phyloP scores from a whole-genome alignment of 805 yeast species.

The Kuraishia ogatae region DNA sequence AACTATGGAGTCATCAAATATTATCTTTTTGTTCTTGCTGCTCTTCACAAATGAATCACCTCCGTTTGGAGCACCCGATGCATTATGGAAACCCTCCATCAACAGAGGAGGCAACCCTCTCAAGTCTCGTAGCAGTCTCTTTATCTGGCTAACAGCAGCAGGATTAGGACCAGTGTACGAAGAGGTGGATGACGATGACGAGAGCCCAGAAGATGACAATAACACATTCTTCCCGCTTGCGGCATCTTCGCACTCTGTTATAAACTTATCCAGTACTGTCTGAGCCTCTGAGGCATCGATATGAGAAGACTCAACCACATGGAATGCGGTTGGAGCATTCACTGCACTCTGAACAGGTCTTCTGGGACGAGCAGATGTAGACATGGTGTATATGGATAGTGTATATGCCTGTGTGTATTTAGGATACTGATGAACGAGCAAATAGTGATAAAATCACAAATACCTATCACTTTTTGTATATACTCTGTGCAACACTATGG shows the following conservation, averaged over 20 bases:
- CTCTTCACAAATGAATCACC: conserved; percentile 7
- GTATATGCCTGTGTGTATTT: too few relatives aligned
- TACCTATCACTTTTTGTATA: neutral
- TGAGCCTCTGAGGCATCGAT: conserved; percentile 15
- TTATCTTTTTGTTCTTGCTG: conserved; percentile 5
- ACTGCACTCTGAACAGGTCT: conserved; percentile 26
- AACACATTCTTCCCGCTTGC: conserved; percentile 3
- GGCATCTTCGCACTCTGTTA: conserved; percentile 13
- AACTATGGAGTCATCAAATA: conserved; percentile 4
- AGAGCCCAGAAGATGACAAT: conserved; percentile 5
- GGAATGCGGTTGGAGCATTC: conserved; percentile 37
- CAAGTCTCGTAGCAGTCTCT: conserved; percentile 27
- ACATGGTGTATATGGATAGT: conserved; percentile 1
- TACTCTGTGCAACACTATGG: too few relatives aligned
- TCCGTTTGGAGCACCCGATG: neutral
- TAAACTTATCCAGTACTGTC: conserved; percentile 15
- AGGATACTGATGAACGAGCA: too few relatives aligned
- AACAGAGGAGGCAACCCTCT: conserved; percentile 27
- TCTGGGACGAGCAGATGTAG: neutral
- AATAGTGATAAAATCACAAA: neutral
- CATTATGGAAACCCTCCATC: conserved; percentile 10
- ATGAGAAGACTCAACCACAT: conserved; percentile 13
- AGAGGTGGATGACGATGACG: conserved; percentile 4
- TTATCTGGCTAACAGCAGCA: conserved; percentile 22
- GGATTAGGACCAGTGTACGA: conserved; percentile 17